phyloP scores from a whole-genome alignment of 2,329 filamentous ascomycete species.

The Claviceps fusiformis region DNA sequence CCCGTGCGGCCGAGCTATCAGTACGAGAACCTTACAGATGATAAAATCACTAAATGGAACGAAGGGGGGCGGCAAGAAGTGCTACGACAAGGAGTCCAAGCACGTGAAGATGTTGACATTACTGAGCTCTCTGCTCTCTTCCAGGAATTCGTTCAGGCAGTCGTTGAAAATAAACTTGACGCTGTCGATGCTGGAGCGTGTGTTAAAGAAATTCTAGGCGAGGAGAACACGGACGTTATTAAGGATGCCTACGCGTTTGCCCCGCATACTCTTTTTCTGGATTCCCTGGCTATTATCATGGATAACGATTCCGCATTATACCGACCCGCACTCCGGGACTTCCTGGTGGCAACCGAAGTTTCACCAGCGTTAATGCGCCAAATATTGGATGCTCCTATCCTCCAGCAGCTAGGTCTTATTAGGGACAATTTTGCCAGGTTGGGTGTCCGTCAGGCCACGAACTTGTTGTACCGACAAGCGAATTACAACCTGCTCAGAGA shows the following conservation, averaged over 20 bases:
- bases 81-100: conserved; percentile 49
- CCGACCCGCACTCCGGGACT: conserved; percentile 42
- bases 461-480: conserved; percentile 84
- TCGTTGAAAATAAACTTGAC: conserved; percentile 54
- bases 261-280: conserved; percentile 61
- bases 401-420: conserved; percentile 67
- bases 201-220: conserved; percentile 60
- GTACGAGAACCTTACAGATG: conserved; percentile 65
- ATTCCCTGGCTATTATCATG: conserved; percentile 66
- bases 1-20: conserved; percentile 39
- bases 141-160: conserved; percentile 72
- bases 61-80: conserved; percentile 53
- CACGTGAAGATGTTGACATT: conserved; percentile 53
- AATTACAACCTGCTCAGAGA: conserved; percentile 94
- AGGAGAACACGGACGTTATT: conserved; percentile 36
- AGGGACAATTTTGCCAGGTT: conserved; percentile 73
- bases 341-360: conserved; percentile 61
- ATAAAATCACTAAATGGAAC: conserved; percentile 54
- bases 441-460: conserved; percentile 80
- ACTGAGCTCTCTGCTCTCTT: conserved; percentile 59
- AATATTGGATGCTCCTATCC: conserved; percentile 64
- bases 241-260: conserved; percentile 42
- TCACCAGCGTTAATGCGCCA: conserved; percentile 61
- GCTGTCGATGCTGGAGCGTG: conserved; percentile 56
- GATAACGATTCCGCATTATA: conserved; percentile 49